Base-by-base conservation (phyloP, 2,329 filamentous ascomycete species). In the Botryotinia globosa region DNA sequence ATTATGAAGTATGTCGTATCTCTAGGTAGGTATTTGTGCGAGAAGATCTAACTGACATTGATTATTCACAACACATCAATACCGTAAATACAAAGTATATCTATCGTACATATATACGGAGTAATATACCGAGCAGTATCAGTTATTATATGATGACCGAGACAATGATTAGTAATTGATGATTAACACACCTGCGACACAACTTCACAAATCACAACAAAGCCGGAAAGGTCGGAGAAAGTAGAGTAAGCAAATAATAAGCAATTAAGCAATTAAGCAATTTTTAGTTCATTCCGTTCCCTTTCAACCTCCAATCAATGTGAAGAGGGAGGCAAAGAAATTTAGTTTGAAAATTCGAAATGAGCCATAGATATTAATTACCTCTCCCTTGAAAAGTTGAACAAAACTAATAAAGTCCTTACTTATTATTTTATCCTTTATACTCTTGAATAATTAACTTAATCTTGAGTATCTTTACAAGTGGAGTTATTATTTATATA, bases 161-260 rank as follows among this genome's bases (percentile, higher is more conserved):
- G 14, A 67, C 14, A 14, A 29, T 42, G 4, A 42, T 56, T 54
- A 66, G 29, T 66, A 39, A 67, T 67, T 14, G 5, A n/a, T 29
- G 5, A 54, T 39, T 29, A 39, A 22, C 25, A 54, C 9, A 2
- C 9, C 37, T 39, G 37, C 37, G 37, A 39, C 37, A 37, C 37
- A 37, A 37, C 8, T 37, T 39, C 37, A 25, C 22, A 54, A 67
- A 9, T 39, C 37, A 25, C 22, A 54, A 67, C 64, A 39, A 56
- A 54, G 34, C 45, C 65, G 65, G 65, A 68, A 68, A 32, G 48
- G n/a, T 68, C 69, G 69, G 69, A 71, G 69, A 34, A 32, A 32
- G 66, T 22, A 44, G 12, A 56, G 45, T 56, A 44, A 56, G 64
- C 54, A 48, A 66, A n/a, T n/a, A n/a, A n/a, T n/a, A n/a, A n/a